Evolutionary conservation across 2,329 filamentous ascomycete species (phyloP), one percentile per base, ranked within the genome.

Genomic region (Pseudogymnoascus sp.): DNA sequence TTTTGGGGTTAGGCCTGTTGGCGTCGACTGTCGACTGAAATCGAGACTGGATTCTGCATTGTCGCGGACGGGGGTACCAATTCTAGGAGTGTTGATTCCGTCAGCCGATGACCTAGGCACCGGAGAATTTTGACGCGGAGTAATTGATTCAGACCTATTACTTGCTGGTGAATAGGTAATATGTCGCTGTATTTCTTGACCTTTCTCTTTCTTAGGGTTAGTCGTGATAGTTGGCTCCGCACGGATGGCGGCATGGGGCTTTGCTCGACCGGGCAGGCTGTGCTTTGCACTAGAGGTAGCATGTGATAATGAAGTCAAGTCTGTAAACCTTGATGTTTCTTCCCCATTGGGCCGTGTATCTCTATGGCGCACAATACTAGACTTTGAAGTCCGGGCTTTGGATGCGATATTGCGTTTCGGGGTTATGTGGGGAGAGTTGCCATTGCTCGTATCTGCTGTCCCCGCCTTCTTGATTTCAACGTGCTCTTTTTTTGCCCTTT

Each of bases 1-100:
- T 38, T 63, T 68, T 9, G 70, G 30, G 7, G 43, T 61, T 57
- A 59, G 28, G 4, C 47, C 47, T 14, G 47, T 58, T 36, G 50
- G 30, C 14, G 60, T 61, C 36, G 60, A 58, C 18, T 20, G 60
- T 33, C 39, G 16, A 35, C 30, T 60, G 16, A 54, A 41, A 58
- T 41, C 25, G 33, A 18, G 37, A 8, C 12, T 14, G 9, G 57
- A 39, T n/a, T 22, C 57, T 4, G 57, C 18, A 58, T 22, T 41
- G 30, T 58, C 57, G 12, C 20, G 20, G 20, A 58, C 57, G n/a
- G 57, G 57, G n/a, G 57, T 37, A 14, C 7, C 20, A 2, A 16
- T 54, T 54, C 28, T 18, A 6, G 47, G 47, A 28, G 47, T 7
- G 33, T 33, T 16, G 16, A 33, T 20, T n/a, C 9, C 47, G 5